Evolutionary conservation across 441 rosid species (phyloP), one percentile per base, ranked within the genome.

Genomic region (Populus tomentosa): DNA sequence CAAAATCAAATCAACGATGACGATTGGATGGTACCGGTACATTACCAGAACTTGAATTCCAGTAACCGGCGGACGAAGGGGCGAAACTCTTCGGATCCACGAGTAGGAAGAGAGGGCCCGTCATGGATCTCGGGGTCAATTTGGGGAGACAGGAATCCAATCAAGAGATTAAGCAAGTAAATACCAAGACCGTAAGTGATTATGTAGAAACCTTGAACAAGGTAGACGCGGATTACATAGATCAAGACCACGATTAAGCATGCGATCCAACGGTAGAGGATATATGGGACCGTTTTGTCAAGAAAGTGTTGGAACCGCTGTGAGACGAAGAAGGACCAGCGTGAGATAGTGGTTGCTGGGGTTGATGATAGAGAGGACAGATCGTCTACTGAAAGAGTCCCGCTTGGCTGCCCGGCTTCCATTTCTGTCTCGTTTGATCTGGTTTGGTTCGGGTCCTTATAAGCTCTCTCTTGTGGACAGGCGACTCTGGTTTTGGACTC

Each of bases 1-100:
- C 40, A 67, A 33, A 30, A 30, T 6, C 28, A 61, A 13, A 72
- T n/a, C 7, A 21, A 18, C 16, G 61, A 30, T 5, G 65, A 7
- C 18, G 20, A 11, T 75, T 3, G 69, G 38, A 13, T 50, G 23
- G 10, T 33, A 82, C 67, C 32, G 18, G 11, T 33, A 82, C 67
- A 30, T n/a, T 80, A 94, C 97, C 98, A 94, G 90, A 90, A 89
- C 82, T 91, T 92, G 85, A 94, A 90, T 81, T 94, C 97, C 0
- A 95, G 94, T 16, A 94, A 87, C 62, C 97, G 95, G 46, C 97
- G 97, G 70, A 90, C 92, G 63, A 94, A 94, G 8, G 94, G 98
- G 7, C 97, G 85, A 81, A 92, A 92, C 90, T 94, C 93, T 67
- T 94, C 98, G 72, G 97, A 91, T 85, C 91, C 82, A 5, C 93